A percentile compares a stretch with the other conserved stretches of the same genome.
These are phyloP conservation scores for Arachnomyces sp. DNA, from an alignment of 2,329 filamentous ascomycete species.

Conservation along the genomic window DNA sequence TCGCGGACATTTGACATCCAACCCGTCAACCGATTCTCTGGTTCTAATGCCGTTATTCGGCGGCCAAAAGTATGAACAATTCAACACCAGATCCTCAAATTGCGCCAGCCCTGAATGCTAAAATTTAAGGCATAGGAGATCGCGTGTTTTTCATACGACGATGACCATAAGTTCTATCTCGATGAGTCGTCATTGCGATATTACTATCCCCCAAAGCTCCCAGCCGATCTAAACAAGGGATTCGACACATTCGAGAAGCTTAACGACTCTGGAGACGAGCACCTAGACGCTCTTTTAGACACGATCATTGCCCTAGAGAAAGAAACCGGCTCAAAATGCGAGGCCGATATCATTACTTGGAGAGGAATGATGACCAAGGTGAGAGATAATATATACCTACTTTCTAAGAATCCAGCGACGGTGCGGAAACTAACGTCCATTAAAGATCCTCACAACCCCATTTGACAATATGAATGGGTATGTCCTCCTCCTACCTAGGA, in stretches of 20 bases:
- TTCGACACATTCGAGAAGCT: constrained; percentile 76
- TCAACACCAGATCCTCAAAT: neutral
- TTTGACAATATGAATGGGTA: constrained; percentile 76
- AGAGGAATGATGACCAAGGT: constrained; percentile 98
- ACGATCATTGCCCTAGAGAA: constrained; percentile 68
- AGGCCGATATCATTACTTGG: constrained; percentile 83
- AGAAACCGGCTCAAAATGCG: constrained; percentile 56
- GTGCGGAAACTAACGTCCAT: constrained; percentile 1
- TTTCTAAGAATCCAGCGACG: neutral
- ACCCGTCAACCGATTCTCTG: constrained; percentile 60
- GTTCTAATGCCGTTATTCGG: constrained; percentile 61
- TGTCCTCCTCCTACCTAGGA: constrained; percentile 18
- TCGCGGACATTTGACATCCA: constrained; percentile 53
- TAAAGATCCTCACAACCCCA: constrained; percentile 74
- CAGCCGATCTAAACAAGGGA: constrained; percentile 66
- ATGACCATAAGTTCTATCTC: constrained; percentile 65
- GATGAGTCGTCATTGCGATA: constrained; percentile 76
- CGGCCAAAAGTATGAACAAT: constrained; percentile 55
- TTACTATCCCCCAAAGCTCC: constrained; percentile 70
- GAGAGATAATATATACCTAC: constrained; percentile 12
- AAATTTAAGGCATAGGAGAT: constrained; percentile 59
- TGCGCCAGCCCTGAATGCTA: neutral
- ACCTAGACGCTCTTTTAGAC: constrained; percentile 73
- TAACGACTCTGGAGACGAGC: constrained; percentile 75
- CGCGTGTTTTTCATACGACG: constrained; percentile 86